Percentiles rank a stretch among this genome's conserved stretches.
Conservation (phyloP, 1,139 yeast genomes). For the Geotrichum restrictum region DNA sequence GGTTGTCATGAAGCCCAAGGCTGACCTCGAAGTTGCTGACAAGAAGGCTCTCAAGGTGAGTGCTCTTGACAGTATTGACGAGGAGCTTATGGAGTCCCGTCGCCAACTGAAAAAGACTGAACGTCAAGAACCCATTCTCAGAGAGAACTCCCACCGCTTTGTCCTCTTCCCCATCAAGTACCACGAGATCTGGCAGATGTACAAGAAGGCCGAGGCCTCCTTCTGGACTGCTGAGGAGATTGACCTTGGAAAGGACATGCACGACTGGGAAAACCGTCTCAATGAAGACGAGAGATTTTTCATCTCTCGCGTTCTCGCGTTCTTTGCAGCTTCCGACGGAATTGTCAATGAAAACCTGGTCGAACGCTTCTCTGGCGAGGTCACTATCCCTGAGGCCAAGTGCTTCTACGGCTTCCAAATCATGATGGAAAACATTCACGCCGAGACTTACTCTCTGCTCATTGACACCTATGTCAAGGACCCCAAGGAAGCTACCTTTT, state of each 20-base stretch:
- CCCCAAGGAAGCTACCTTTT: constrained; percentile 80
- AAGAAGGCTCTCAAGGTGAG: constrained; percentile 20
- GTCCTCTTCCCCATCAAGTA: constrained; percentile 96
- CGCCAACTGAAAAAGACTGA: constrained; percentile 62
- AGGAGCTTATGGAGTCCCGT: constrained; percentile 32
- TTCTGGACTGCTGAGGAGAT: constrained; percentile 99
- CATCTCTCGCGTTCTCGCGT: constrained; percentile 89
- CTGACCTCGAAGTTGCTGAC: constrained; percentile 22
- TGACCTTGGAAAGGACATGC: constrained; percentile 84
- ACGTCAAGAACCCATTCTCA: constrained; percentile 82
- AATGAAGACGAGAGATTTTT: constrained; percentile 88
- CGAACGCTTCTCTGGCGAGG: constrained; percentile 95
- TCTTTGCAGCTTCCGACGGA: constrained; percentile 97
- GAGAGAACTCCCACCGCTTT: constrained; percentile 83
- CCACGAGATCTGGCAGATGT: constrained; percentile 98
- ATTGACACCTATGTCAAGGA: constrained; percentile 94
- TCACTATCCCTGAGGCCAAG: constrained; percentile 95
- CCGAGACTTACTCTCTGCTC: constrained; percentile 91
- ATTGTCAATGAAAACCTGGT: constrained; percentile 95
- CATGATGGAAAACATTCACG: constrained; percentile 99
- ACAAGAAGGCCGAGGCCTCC: constrained; percentile 97
- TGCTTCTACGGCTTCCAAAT: constrained; percentile 98
- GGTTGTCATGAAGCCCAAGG: constrained; percentile 17
- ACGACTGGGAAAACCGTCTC: constrained; percentile 83
- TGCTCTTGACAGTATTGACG: constrained; percentile 22